Conservation (phyloP, 352 stramenopile genomes). For the Pythium brachiatum region DNA sequence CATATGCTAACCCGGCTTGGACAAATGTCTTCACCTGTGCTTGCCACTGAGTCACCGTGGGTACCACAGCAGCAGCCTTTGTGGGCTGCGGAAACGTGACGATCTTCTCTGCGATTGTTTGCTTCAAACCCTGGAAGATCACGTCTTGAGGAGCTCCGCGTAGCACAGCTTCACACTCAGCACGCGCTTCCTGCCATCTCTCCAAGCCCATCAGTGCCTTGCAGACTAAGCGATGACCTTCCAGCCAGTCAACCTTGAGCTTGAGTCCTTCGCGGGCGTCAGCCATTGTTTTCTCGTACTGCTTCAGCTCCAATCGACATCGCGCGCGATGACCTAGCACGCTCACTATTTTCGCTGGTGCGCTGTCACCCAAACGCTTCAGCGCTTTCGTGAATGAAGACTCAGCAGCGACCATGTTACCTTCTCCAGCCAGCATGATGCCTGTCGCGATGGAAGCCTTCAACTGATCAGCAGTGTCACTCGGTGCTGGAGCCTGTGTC, state of each 20-base stretch:
- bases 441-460: not conserved
- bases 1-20: not conserved
- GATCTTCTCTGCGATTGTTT: not conserved
- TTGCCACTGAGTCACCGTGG: not conserved
- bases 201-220: not conserved
- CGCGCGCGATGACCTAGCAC: constrained; percentile 9
- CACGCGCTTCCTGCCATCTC: not conserved
- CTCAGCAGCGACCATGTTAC: not conserved
- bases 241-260: not conserved
- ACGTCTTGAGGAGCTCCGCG: not conserved
- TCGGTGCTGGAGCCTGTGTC: too few species aligned
- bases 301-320: not conserved
- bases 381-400: not conserved
- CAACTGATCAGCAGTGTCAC: too few species aligned
- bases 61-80: too few species aligned
- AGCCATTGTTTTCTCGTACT: not conserved
- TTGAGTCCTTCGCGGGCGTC: not conserved
- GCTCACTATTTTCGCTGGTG: not conserved
- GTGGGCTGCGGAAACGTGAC: not conserved
- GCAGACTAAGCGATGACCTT: constrained; percentile 1
- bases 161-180: not conserved
- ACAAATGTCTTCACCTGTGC: not conserved
- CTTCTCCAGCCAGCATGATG: not conserved
- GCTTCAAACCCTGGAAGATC: not conserved
- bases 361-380: not conserved